phyloP scores from a whole-genome alignment of 2,329 filamentous ascomycete species.

The Fusarium mundagurra region DNA sequence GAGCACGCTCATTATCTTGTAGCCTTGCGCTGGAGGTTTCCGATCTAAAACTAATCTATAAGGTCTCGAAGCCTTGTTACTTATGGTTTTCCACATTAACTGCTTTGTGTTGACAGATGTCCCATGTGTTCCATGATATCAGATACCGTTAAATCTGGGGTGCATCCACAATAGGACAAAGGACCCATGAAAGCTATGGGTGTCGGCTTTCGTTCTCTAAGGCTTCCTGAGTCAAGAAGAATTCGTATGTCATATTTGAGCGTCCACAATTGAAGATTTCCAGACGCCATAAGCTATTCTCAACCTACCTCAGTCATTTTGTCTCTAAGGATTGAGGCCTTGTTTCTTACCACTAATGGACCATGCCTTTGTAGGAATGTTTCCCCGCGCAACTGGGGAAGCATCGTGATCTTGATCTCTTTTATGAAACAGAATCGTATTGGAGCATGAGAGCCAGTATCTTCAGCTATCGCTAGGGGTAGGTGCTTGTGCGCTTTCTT shows the following conservation, averaged over 20 bases:
- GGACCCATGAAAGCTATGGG: background rate
- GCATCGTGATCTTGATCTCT: background rate
- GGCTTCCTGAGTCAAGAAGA: background rate
- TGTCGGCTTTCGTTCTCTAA: background rate
- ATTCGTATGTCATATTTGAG: background rate
- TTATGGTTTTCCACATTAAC: background rate
- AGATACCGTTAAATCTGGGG: constrained; percentile 39
- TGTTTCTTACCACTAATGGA: background rate
- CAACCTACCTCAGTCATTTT: background rate
- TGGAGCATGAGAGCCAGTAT: background rate
- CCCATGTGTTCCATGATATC: constrained; percentile 26
- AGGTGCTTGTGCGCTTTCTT: background rate
- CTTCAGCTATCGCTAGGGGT: background rate
- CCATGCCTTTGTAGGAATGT: background rate
- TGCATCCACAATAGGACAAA: constrained; percentile 31
- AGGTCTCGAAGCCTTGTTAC: background rate
- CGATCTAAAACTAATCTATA: background rate
- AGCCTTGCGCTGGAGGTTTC: constrained; percentile 6
- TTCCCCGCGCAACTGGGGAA: background rate
- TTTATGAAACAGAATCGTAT: background rate
- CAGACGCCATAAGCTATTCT: background rate
- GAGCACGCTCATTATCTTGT: background rate
- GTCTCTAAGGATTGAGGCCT: background rate
- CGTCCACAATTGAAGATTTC: background rate
- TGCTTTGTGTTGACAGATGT: constrained; percentile 8